These are phyloP conservation scores for Phytophthora lateralis DNA, from an alignment of 352 stramenopile genomes.

Conservation along the genomic window DNA sequence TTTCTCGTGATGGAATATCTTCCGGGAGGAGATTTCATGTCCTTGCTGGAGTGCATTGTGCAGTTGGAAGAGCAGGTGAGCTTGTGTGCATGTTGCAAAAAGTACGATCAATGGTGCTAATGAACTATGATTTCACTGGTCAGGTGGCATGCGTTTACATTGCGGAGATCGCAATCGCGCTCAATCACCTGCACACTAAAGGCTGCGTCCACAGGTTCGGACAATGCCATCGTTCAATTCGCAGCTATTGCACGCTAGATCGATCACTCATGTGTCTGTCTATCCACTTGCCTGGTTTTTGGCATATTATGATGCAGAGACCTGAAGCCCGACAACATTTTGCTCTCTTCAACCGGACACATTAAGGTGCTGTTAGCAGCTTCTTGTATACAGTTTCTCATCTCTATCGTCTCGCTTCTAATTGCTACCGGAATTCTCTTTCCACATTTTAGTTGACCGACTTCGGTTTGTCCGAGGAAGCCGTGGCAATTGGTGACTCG, in stretches of 20 bases:
- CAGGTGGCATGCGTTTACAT: constrained; percentile 89
- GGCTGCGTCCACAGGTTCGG: constrained; percentile 81
- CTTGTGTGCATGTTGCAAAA: background rate
- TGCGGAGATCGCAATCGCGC: constrained; percentile 83
- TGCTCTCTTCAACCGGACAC: constrained; percentile 87
- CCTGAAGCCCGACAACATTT: constrained; percentile 91
- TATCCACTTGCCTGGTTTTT: constrained; percentile 21
- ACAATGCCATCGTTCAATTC: background rate
- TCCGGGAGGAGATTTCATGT: constrained; percentile 91
- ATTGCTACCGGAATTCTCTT: constrained; percentile 1
- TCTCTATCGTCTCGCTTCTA: background rate
- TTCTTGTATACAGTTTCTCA: background rate
- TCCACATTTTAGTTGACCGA: constrained; percentile 69
- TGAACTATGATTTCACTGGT: background rate
- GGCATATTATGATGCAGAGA: constrained; percentile 50
- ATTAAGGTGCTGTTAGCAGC: constrained; percentile 66
- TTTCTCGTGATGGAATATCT: constrained; percentile 94
- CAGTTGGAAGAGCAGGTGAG: constrained; percentile 84
- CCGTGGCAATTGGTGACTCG: constrained; percentile 44
- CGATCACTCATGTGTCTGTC: constrained; percentile 3
- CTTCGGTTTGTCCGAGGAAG: constrained; percentile 87
- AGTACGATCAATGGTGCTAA: constrained; percentile 2
- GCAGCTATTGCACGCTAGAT: background rate
- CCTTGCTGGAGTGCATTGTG: constrained; percentile 88
- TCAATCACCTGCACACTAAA: constrained; percentile 88